Evolutionary conservation across 2,329 filamentous ascomycete species (phyloP).

Genomic region (Paraphoma chrysanthemicola): DNA sequence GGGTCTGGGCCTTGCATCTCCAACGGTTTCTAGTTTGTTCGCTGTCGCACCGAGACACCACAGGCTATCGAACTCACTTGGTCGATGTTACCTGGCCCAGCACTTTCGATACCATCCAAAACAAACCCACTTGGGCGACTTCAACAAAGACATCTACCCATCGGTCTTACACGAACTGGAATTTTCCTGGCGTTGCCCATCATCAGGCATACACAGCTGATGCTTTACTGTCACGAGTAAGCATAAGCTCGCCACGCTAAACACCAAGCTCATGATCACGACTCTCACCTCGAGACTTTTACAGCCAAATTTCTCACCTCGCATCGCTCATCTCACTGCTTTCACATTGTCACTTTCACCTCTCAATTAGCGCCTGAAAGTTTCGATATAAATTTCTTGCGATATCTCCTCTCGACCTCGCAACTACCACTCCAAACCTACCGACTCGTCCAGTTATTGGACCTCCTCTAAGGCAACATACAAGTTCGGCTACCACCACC

Average conservation of each 20-base stretch:
- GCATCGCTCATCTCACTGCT: not conserved
- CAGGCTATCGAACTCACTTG: too few species aligned
- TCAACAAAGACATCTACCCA: not conserved
- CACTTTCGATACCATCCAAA: too few species aligned
- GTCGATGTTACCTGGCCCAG: too few species aligned
- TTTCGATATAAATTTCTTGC: too few species aligned
- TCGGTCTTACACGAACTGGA: too few species aligned
- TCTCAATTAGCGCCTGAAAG: not conserved
- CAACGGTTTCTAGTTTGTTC: not conserved
- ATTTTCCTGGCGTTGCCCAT: not conserved
- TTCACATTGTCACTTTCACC: not conserved
- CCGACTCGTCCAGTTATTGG: too few species aligned
- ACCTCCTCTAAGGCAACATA: too few species aligned
- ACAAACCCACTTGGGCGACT: too few species aligned
- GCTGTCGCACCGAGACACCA: not conserved
- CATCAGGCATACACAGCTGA: not conserved
- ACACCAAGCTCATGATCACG: too few species aligned
- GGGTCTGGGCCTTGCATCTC: not conserved
- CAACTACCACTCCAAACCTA: too few species aligned
- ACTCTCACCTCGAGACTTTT: not conserved
- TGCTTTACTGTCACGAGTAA: not conserved
- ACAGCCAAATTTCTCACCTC: not conserved
- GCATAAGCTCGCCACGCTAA: not conserved
- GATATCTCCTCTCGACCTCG: too few species aligned
- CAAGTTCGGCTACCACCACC: not conserved